Base-by-base conservation (phyloP, 2,329 filamentous ascomycete species). In the Clarireedia sp. region DNA sequence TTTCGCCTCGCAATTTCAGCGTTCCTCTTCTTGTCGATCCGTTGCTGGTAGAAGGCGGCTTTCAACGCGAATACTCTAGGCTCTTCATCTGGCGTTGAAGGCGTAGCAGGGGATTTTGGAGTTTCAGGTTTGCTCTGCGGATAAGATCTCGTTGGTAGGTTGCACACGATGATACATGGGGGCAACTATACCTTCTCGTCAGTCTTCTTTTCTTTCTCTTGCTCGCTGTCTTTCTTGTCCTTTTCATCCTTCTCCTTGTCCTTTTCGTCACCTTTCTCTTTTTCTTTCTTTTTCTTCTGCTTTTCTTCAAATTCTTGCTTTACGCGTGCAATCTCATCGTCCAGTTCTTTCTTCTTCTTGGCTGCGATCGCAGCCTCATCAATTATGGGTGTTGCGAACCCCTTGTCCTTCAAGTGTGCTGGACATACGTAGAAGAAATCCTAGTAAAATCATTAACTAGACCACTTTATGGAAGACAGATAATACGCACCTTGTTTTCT, bases 341-440 rank as follows among this genome's bases (percentile, higher is more conserved):
- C 82, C 66, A 82, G 81, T 65, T 88, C 83, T 62, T 79, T 79
- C 66, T 83, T 85, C 60, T 73, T 74, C 63, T 73, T 74, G 55
- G 76, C 80, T 69, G 85, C 78, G 66, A 81, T 66, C 58, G 85
- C 75, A 60, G 80, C 85, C 51, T 83, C 80, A 65, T 91, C 87
- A 57, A 88, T 77, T 58, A 87, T 85, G 58, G 89, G 85, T 65
- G 78, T 75, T 67, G 88, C 92, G 70, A 96, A 97, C 41, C 86
- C 82, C 33, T 76, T 77, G 67, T 97, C 94, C 66, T 87, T 89
- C 8, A 97, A 75, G 71, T 99, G 94, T 33, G 79, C 76, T 5
- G 84, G 78, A 65, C 94, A 99, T 45, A 95, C 81, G 69, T 95
- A 96, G 74, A 99, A 97, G 72, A 90, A 95, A 69, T 96, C 90